Evolutionary conservation across 805 yeast genomes (phyloP), one percentile per base, ranked within the genome.

Genomic region (Cyberlindnera veronae): DNA sequence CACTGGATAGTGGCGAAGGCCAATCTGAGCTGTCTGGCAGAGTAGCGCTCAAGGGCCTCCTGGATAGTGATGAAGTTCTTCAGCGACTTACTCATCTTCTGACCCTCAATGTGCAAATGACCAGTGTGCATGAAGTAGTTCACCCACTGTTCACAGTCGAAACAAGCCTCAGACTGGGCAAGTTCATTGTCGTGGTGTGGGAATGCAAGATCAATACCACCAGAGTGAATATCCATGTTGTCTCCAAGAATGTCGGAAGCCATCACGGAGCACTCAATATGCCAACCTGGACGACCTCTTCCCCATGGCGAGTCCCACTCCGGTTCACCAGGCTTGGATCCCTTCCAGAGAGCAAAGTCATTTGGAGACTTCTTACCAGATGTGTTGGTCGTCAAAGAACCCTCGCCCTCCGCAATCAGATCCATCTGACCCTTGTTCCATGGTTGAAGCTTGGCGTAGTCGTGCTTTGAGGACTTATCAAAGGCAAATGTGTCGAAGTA

Each of bases 121-220:
- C 99, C 99, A 30, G 95, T 88, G 63, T 93, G 99, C 63, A 93
- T 64, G 67, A 93, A 93, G 61, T 93, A 93, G 64, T 93, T 91
- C 40, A 93, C 87, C 99, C 99, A 93, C 66, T 93, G 99, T 36
- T 77, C 66, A 63, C 85, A 81, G 58, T 86, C 89, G 62, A 72
- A 91, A 62, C 81, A 83, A 6, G 98, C 98, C 63, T 93, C 99
- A 20, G 90, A 76, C 69, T 93, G 99, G 2, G 99, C 99, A 49
- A 93, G 71, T 67, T 93, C 99, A 58, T 93, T 93, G 64, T 93
- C 99, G 66, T 93, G 99, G 63, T 93, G 99, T 3, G 99, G 99
- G 70, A 93, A 93, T 16, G 98, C 96, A 57, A 93, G 74, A 67
- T 93, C 99, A 39, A 93, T 79, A 50, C 99, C 99, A 43, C 99